phyloP scores from a whole-genome alignment of 257 asterid species.

The Penstemon davidsonii region DNA sequence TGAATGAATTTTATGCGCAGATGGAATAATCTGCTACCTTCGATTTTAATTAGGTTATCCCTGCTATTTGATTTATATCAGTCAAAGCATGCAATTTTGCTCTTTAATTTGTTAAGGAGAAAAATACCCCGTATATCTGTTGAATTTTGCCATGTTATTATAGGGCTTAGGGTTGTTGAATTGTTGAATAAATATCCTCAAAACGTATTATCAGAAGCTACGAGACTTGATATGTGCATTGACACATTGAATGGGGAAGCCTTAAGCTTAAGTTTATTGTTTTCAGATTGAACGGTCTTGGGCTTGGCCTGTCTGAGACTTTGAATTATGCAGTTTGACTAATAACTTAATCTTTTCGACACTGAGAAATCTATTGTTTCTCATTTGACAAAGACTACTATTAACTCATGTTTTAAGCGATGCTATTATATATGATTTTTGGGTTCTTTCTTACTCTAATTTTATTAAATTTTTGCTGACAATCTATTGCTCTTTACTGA shows the following conservation, averaged over 20 bases:
- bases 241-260: background rate
- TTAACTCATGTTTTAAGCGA: too few relatives aligned
- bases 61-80: too few relatives aligned
- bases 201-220: background rate
- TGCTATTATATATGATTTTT: background rate
- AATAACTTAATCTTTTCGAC: background rate
- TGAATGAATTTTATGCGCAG: too few relatives aligned
- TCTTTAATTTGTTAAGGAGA: too few relatives aligned
- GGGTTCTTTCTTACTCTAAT: conserved; percentile 5
- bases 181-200: background rate
- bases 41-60: too few relatives aligned
- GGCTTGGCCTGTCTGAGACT: background rate
- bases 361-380: too few relatives aligned
- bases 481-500: conserved; percentile 22
- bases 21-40: too few relatives aligned
- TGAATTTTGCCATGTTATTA: background rate
- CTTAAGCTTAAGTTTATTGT: too few relatives aligned
- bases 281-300: background rate
- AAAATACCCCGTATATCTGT: too few relatives aligned
- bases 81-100: too few relatives aligned
- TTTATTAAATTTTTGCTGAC: conserved; percentile 5
- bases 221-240: background rate
- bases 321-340: conserved; percentile 5
- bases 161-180: conserved; percentile 1
- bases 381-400: too few relatives aligned